Base-by-base conservation (phyloP, 106 monocot species). In the Alisma plantagoaquatica region DNA sequence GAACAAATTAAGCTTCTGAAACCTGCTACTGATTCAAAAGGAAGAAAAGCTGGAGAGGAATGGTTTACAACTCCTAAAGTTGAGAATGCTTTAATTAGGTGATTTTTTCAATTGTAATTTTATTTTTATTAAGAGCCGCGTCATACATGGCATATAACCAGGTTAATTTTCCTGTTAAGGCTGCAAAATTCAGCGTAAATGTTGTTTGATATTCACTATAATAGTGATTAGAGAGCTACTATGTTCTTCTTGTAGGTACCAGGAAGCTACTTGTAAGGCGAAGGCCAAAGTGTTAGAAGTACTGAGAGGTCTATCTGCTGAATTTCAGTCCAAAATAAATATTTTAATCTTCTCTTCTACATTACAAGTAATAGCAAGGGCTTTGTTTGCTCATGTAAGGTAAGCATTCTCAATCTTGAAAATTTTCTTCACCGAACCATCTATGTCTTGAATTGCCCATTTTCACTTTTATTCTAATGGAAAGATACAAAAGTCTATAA, bases 31-130 rank as follows among this genome's bases (percentile, higher is more conserved):
- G 98, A 98, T 74, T 81, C 89, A 55, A 90, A 82, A 70, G 84
- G 98, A n/a, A 77, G 85, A 71, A 98, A 77, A 55, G 85, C 86
- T 66, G 98, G 98, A 64, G 90, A 98, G 41, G 90, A 98, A 57
- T 98, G 89, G 98, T 98, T 68, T 59, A 90, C 98, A 29, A 98
- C 98, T 41, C 46, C 23, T 38, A 85, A 85, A 52, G 79, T 98
- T 67, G 98, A 98, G 28, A 49, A 74, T 71, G 98, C 98, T 66
- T 55, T 98, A 56, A 72, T 22, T 59, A 85, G 90, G 98, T 98
- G 48, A 44, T 21, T 38, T 52, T 51, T 38, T 6, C 6, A 38
- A n/a, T n/a, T n/a, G n/a, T n/a, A n/a, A n/a, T n/a, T n/a, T n/a
- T n/a, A n/a, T n/a, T n/a, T n/a, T n/a, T n/a, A n/a, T n/a, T n/a